Percentiles rank a stretch among this genome's conserved stretches.
Conservation (phyloP, 108 stramenopile species). For the Discostella pseudostelligera region DNA sequence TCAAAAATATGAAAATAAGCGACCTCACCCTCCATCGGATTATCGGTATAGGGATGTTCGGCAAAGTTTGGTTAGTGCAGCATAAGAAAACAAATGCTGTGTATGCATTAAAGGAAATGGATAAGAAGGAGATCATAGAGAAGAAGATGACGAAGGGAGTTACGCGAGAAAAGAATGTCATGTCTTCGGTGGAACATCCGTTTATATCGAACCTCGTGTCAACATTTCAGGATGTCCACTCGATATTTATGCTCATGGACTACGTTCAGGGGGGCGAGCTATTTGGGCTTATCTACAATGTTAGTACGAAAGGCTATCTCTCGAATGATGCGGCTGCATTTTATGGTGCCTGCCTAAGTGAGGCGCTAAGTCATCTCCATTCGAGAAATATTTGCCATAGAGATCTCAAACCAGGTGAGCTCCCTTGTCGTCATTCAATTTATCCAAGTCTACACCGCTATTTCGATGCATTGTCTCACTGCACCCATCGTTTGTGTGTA, state of each 20-base stretch:
- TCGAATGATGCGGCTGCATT: conserved; percentile 63
- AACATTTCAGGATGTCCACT: conserved; percentile 60
- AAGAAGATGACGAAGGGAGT: conserved; percentile 48
- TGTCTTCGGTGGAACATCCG: conserved; percentile 61
- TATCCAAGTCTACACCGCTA: too few relatives aligned
- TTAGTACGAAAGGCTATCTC: conserved; percentile 52
- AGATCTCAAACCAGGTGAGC: conserved; percentile 49
- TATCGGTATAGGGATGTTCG: conserved; percentile 90
- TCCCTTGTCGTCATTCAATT: too few relatives aligned
- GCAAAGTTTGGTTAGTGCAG: conserved; percentile 83
- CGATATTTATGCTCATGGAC: conserved; percentile 74
- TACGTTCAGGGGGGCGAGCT: conserved; percentile 85
- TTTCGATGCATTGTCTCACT: too few relatives aligned
- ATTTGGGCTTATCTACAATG: conserved; percentile 67
- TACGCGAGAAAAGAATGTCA: conserved; percentile 47
- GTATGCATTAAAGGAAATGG: conserved; percentile 65
- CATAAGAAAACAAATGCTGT: conserved; percentile 17
- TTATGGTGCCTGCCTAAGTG: conserved; percentile 55
- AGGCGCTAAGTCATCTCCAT: conserved; percentile 52
- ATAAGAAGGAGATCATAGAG: conserved; percentile 68
- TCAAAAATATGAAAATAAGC: conserved; percentile 39
- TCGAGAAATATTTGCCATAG: conserved; percentile 60
- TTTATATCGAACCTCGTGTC: conserved; percentile 66
- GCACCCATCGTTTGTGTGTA: too few relatives aligned
- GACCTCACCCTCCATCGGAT: conserved; percentile 54